Evolutionary conservation across 208 protist species (phyloP), one percentile per base, ranked within the genome.

Genomic region (Wallacemonas sp.): DNA sequence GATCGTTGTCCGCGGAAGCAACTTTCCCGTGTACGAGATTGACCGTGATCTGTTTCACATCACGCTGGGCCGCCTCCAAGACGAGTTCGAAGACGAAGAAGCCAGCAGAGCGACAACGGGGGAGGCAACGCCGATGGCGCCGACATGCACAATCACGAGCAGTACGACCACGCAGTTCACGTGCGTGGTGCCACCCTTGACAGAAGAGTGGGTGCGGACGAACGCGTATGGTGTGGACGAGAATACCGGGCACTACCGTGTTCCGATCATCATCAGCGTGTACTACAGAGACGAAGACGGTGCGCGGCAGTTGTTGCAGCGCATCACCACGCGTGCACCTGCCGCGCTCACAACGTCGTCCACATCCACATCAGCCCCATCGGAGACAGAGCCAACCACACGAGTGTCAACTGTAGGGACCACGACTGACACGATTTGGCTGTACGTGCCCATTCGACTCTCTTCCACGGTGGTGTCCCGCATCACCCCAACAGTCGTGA

Each of bases 171-270:
- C 62, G 2, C 12, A 9, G 19, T 53, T 84, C 1, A 55, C 34
- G 11, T 84, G 66, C 73, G 56, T 38, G 17, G 78, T 75, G 46
- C 78, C 78, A 1, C 0, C 45, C 2, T 55, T 83, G 19, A 39
- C 51, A 0, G 56, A 46, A 22, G 62, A 54, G 11, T 53, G 46
- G 44, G 58, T 78, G 0, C 42, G 38, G 2, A 24, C 42, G 15
- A 36, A 79, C 19, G 55, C 71, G 12, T 21, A 70, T 19, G 39
- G 62, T 4, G 12, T 14, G 6, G 56, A 68, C 41, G 53, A 63
- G 26, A 49, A 27, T 42, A 62, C 38, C 1, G 62, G 47, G 24
- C 49, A 59, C 49, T 44, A 63, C 60, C 62, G 36, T 15, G 38
- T 71, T 17, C 66, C 66, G 1, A 60, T 71, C 39, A 28, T 58